phyloP scores from a whole-genome alignment of 1,284 basidiomycete genomes.

The Leccinum fuscescens region DNA sequence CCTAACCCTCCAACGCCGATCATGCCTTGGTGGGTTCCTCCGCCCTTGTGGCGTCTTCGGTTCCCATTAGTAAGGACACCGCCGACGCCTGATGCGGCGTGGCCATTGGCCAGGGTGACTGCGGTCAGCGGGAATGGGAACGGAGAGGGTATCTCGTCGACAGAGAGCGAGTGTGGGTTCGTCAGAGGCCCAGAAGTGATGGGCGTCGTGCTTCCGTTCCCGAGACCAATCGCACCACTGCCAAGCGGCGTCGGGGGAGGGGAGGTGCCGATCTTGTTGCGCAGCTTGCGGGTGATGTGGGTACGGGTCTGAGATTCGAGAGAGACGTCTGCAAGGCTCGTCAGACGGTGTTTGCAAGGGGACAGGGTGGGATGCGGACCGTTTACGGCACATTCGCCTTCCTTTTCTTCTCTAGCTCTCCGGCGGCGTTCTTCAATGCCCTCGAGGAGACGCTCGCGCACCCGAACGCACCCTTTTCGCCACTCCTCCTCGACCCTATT shows the following conservation, averaged over 20 bases:
- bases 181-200: conserved; percentile 65
- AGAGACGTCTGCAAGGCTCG: conserved; percentile 48
- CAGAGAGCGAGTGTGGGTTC: conserved; percentile 75
- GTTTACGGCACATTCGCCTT: conserved; percentile 69
- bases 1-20: conserved; percentile 41
- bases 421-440: conserved; percentile 76
- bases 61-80: too few species aligned
- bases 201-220: conserved; percentile 39
- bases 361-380: conserved; percentile 39
- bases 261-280: conserved; percentile 67
- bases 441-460: conserved; percentile 75
- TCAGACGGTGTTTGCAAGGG: conserved; percentile 5
- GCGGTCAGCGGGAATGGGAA: too few species aligned
- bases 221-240: conserved; percentile 34
- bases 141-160: conserved; percentile 41
- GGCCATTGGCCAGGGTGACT: too few species aligned
- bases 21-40: too few species aligned
- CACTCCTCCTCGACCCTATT: conserved; percentile 73
- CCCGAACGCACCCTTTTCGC: conserved; percentile 64
- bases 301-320: conserved; percentile 69
- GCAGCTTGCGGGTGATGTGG: conserved; percentile 75
- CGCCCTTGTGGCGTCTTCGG: too few species aligned
- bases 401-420: conserved; percentile 77
- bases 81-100: too few species aligned
- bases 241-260: conserved; percentile 55